Conservation (phyloP, 306 rosid genomes). For the Canavalia ensiformis region DNA sequence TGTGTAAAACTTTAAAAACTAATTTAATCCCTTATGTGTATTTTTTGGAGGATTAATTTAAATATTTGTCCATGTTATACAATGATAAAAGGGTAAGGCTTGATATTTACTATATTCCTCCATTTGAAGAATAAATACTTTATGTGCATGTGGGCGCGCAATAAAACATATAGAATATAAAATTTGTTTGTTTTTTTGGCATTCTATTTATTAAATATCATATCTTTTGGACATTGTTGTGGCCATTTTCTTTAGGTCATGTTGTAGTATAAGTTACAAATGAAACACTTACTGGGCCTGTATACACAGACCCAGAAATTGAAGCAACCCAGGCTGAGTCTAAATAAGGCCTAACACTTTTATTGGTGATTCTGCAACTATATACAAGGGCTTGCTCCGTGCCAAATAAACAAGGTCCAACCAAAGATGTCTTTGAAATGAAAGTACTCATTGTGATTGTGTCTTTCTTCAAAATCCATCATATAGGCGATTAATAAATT, state of each 20-base stretch:
- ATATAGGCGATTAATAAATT: too few relatives aligned
- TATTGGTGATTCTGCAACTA: neutral
- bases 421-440: neutral
- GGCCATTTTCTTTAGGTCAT: neutral
- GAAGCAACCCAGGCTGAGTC: conserved; percentile 19
- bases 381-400: neutral
- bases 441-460: neutral
- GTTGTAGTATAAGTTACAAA: neutral
- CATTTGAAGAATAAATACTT: too few relatives aligned
- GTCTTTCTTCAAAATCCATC: neutral
- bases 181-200: neutral
- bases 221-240: neutral
- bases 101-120: too few relatives aligned
- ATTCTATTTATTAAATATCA: too few relatives aligned
- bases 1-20: too few relatives aligned
- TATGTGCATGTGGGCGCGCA: too few relatives aligned
- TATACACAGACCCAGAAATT: neutral
- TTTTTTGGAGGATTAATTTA: too few relatives aligned
- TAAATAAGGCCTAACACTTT: neutral
- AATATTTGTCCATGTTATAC: too few relatives aligned
- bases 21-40: too few relatives aligned
- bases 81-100: too few relatives aligned
- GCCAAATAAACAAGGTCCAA: neutral
- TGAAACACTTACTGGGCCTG: too few relatives aligned
- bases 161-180: too few relatives aligned